Base-by-base conservation (phyloP, 2,329 filamentous ascomycete species). In the Neodidymelliopsis sp. region DNA sequence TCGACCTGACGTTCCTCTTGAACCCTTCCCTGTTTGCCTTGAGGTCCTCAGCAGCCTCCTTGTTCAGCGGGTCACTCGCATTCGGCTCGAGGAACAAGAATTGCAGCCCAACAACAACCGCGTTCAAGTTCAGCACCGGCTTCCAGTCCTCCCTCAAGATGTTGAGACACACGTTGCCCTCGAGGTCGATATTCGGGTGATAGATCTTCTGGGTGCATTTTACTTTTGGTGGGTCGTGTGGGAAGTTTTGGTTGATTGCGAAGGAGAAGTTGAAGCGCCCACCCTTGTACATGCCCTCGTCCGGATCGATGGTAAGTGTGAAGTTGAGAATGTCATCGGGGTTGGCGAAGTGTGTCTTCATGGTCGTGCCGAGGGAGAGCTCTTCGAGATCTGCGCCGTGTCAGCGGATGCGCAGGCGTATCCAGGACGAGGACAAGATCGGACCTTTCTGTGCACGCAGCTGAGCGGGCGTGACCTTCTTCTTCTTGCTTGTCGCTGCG, bases 141-240 rank as follows among this genome's bases (percentile, higher is more conserved):
- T 97, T 99, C 94, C 94, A 99, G 78, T 99, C 94, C 77, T 99
- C 94, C 54, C 94, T 82, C 67, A 99, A 76, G 66, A 99, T 99
- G 74, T 99, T 99, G 68, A 99, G 77, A 79, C 94, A 99, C 56
- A 99, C 92, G 71, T 99, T 99, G 63, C 94, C 94, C 72, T 97
- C 91, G 29, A 96, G 82, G 69, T 99, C 94, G 71, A 99, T 99
- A 75, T 99, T 99, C 5, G 94, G 94, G 73, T 99, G 94, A 78
- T 99, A 99, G 66, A 99, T 97, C 81, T 96, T 97, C 77, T 99
- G 90, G 62, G 87, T 89, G 78, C 94, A 97, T 69, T 90, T 94
- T 63, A 99, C 94, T 77, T 97, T 97, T 15, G 94, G 94, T 56
- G 94, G 92, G 73, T 97, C 92, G 77, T 97, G 94, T 0, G 94